Evolutionary conservation across 805 yeast species (phyloP), one percentile per base, ranked within the genome.

Genomic region (Hyphopichia homilentoma): DNA sequence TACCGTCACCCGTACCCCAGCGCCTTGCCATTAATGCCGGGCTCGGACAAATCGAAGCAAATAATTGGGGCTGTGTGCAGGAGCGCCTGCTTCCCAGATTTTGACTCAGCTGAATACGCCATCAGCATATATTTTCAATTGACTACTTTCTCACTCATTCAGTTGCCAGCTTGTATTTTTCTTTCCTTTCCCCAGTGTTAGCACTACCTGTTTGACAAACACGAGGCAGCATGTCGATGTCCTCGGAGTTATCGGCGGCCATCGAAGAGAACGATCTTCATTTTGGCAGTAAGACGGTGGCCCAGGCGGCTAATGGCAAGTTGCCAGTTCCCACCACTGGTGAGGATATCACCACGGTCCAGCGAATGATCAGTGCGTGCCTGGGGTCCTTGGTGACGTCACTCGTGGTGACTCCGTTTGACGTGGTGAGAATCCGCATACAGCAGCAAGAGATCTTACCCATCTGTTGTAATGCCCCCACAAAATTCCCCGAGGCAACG

Each of bases 321-420:
- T 6, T 8, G 11, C 7, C 7, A 20, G 11, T 20, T 20, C 11
- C 14, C 19, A 18, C 13, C 3, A 12, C 13, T 18, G 22, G 16
- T n/a, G 20, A 21, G 8, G 66, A 64, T 12, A 72, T 76, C 36
- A 61, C 79, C 5, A 44, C 76, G 16, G 43, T 61, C 3, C 86
- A 84, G 47, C 56, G 88, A 30, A 82, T 84, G 89, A 54, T 80
- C 21, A 80, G 89, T 45, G 93, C 94, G 0, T 79, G 87, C 45
- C 67, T 77, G 28, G 94, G 94, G 0, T 81, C 90, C 0, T 47
- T 84, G 5, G 45, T 84, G 14, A 84, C 90, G 2, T 82, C 90
- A 0, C 45, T 81, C 22, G 79, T 81, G 25, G 78, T 84, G 21
- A 84, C 93, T 1, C 94, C 94, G 1, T 75, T 84, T 56, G 94